Evolutionary conservation across 2,329 filamentous ascomycete genomes (phyloP).

Genomic region (Colletotrichum zoysiae): DNA sequence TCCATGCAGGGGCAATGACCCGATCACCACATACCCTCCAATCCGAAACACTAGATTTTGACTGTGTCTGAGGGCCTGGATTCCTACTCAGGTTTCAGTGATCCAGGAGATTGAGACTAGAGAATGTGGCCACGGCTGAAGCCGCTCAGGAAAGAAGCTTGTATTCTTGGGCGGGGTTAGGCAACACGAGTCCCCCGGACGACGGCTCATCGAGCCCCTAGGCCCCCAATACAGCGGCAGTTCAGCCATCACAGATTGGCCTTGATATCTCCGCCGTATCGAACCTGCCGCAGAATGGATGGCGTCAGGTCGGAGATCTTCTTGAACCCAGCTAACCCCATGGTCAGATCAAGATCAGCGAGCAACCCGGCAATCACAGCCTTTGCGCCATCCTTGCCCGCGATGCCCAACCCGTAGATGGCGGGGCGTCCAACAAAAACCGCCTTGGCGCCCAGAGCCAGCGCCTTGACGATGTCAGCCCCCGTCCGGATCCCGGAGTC

Average conservation of each 20-base stretch:
- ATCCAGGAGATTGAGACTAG: background rate
- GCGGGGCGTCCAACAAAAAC: slow-evolving; percentile 68
- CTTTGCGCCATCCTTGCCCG: slow-evolving; percentile 66
- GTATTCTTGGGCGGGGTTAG: background rate
- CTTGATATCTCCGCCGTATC: slow-evolving; percentile 51
- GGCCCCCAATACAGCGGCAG: background rate
- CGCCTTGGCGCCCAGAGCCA: slow-evolving; percentile 68
- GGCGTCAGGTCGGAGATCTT: slow-evolving; percentile 54
- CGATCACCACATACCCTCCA: too few species aligned
- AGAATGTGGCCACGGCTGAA: background rate
- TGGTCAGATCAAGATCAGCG: slow-evolving; percentile 66
- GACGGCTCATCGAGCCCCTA: background rate
- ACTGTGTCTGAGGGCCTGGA: too few species aligned
- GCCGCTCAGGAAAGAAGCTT: slow-evolving; percentile 8
- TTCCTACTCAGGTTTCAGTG: too few species aligned
- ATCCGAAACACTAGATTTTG: too few species aligned
- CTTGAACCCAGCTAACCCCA: slow-evolving; percentile 66
- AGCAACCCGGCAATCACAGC: slow-evolving; percentile 63
- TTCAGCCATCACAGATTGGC: slow-evolving; percentile 46
- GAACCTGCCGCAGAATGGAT: slow-evolving; percentile 50
- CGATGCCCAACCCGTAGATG: slow-evolving; percentile 57
- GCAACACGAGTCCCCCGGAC: background rate
- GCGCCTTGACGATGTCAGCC: slow-evolving; percentile 70
- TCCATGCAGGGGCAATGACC: too few species aligned
- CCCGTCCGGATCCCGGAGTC: slow-evolving; percentile 72